phyloP scores from a whole-genome alignment of 495 filamentous ascomycete genomes.

The Lophium mytilinum region DNA sequence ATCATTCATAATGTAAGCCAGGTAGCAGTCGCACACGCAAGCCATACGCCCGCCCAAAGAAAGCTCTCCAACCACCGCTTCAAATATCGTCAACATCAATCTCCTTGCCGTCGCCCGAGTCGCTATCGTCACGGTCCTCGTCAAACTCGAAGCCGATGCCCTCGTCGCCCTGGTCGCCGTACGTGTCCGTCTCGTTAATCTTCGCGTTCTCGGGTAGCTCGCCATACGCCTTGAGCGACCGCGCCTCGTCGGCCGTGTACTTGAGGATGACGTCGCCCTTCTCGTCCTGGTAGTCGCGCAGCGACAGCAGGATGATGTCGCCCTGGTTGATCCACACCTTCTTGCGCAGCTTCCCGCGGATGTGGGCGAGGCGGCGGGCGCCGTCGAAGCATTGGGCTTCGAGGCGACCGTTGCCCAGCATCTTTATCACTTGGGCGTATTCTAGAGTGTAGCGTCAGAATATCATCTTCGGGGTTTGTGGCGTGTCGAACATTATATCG shows the following conservation, averaged over 20 bases:
- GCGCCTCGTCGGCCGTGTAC: constrained; percentile 95
- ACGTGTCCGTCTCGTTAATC: constrained; percentile 99
- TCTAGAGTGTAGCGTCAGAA: constrained; percentile 41
- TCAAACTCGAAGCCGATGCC: constrained; percentile 82
- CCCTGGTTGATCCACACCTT: constrained; percentile 99
- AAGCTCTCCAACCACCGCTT: constrained; percentile 4
- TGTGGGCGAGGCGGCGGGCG: constrained; percentile 73
- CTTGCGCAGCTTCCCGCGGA: constrained; percentile 94
- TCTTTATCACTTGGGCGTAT: constrained; percentile 97
- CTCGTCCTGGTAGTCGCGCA: constrained; percentile 97
- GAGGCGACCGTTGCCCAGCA: constrained; percentile 95
- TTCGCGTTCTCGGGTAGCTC: constrained; percentile 96
- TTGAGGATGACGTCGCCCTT: constrained; percentile 99
- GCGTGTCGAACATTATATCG: neutral
- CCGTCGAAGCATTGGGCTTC: constrained; percentile 98
- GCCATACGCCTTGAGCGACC: constrained; percentile 89
- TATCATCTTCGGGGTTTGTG: neutral
- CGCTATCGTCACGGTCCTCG: constrained; percentile 41
- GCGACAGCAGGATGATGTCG: constrained; percentile 93
- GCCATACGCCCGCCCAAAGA: neutral
- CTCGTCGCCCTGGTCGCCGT: constrained; percentile 62
- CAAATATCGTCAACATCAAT: constrained; percentile 72
- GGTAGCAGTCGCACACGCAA: neutral
- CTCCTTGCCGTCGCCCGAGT: constrained; percentile 44
- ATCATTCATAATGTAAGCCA: no score